Conservation (phyloP, 768 basidiomycete species). For the Rhodotorula graminis region DNA sequence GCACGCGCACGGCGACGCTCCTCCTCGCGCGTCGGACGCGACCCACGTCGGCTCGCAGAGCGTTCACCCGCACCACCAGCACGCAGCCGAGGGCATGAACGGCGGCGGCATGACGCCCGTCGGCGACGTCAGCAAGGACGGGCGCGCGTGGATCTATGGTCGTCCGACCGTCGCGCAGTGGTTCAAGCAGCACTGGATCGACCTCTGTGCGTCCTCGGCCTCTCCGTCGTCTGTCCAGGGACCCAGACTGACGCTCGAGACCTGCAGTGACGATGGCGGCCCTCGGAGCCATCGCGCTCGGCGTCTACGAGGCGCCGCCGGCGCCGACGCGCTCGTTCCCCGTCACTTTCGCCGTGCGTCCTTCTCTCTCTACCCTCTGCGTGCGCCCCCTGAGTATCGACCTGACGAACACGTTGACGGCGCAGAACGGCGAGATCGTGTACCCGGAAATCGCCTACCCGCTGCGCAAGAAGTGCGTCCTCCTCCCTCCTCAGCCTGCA, state of each 20-base stretch:
- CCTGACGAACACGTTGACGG: constrained; percentile 44
- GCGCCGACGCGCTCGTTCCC: constrained; percentile 46
- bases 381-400: not conserved
- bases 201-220: constrained; percentile 45
- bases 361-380: not conserved
- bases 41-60: not conserved
- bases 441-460: constrained; percentile 58
- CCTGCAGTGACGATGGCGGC: constrained; percentile 54
- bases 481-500: too few species aligned
- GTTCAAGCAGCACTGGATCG: constrained; percentile 54
- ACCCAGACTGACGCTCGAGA: not conserved
- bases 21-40: not conserved
- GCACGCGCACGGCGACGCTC: not conserved
- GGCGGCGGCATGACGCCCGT: too few species aligned
- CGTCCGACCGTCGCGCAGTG: constrained; percentile 49
- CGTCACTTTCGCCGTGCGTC: constrained; percentile 29
- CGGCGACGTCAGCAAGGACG: not conserved
- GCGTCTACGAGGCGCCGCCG: constrained; percentile 54
- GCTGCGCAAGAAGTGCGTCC: constrained; percentile 52
- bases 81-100: not conserved
- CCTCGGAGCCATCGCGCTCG: constrained; percentile 57
- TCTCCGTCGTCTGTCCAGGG: not conserved
- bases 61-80: not conserved
- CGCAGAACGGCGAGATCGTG: constrained; percentile 53
- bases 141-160: constrained; percentile 21